phyloP scores from a whole-genome alignment of 768 basidiomycete genomes.

The Pulveroboletus sp. region DNA sequence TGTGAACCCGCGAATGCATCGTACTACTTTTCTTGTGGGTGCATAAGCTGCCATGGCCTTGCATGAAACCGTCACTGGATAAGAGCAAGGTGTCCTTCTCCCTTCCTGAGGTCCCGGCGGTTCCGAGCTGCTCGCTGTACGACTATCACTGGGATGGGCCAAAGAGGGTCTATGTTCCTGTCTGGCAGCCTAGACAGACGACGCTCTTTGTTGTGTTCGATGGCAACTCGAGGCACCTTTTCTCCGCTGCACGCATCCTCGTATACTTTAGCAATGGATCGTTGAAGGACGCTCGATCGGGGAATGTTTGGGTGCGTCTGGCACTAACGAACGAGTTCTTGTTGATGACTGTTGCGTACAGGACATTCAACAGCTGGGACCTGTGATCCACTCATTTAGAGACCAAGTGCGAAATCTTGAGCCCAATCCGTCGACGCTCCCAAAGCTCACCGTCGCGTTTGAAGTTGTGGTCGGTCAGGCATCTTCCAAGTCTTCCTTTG shows the following conservation, averaged over 20 bases:
- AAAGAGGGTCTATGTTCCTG: conserved; percentile 16
- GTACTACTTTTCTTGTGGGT: background rate
- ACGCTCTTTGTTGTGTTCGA: conserved; percentile 23
- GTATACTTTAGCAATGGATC: conserved; percentile 13
- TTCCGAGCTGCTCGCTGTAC: conserved; percentile 14
- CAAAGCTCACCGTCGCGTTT: conserved; percentile 19
- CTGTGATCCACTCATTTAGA: conserved; percentile 9
- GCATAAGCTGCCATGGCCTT: conserved; percentile 4
- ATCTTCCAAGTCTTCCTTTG: conserved; percentile 4
- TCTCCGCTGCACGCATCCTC: conserved; percentile 20
- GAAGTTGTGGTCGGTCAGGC: conserved; percentile 13
- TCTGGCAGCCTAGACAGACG: conserved; percentile 25
- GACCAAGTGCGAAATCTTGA: background rate
- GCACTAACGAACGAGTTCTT: background rate
- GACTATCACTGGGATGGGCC: conserved; percentile 25
- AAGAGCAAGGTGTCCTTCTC: conserved; percentile 13
- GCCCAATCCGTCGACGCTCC: conserved; percentile 15
- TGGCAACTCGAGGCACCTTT: conserved; percentile 16
- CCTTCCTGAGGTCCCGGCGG: background rate
- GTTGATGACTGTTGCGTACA: background rate
- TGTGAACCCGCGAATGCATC: background rate
- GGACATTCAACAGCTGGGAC: conserved; percentile 19
- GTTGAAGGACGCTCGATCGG: conserved; percentile 6
- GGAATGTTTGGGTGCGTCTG: conserved; percentile 20
- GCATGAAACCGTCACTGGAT: conserved; percentile 22